Evolutionary conservation across 345 rosid genomes (phyloP), one percentile per base, ranked within the genome.

Genomic region (Turnera subulata): DNA sequence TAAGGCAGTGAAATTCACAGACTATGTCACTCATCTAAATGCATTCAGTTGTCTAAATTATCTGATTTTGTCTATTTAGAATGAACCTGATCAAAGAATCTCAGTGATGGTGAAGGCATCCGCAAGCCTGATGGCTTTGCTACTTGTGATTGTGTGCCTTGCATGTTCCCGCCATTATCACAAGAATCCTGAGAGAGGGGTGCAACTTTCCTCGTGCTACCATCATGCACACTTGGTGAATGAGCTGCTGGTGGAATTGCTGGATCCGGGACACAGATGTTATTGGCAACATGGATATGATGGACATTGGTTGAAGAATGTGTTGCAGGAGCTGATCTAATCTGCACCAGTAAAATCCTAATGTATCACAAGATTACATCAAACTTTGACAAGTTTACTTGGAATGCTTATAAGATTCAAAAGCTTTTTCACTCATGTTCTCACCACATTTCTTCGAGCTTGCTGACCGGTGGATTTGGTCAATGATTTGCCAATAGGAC

Each of bases 31-130:
- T 22, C 25, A 7, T 7, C 50, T 9, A 25, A 13, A 32, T 48
- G 46, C 18, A 40, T 45, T 20, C 22, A n/a, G 8, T 11, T 37
- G 50, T 13, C 35, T 47, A 22, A 55, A 23, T 17, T 12, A 25
- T 19, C 21, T 37, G 50, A 33, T 37, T 14, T 16, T 32, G 32
- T 4, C 32, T 46, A 40, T 46, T n/a, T n/a, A n/a, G 22, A 59
- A 47, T 59, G 43, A 68, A 93, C 99, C 96, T 82, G 81, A 64
- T 65, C 56, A 78, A 93, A 93, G 69, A 84, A 89, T 60, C 95
- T 80, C 63, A 89, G 55, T 53, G 99, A 89, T 47, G 99, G 97
- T 33, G 91, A 84, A 52, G 97, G 99, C 84, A 65, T 74, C 73
- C 96, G 82, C 73, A 92, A 78, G 58, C 99, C 91, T 53, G 97